Conservation (phyloP, 2,329 filamentous ascomycete genomes). For the Fusarium globosum region DNA sequence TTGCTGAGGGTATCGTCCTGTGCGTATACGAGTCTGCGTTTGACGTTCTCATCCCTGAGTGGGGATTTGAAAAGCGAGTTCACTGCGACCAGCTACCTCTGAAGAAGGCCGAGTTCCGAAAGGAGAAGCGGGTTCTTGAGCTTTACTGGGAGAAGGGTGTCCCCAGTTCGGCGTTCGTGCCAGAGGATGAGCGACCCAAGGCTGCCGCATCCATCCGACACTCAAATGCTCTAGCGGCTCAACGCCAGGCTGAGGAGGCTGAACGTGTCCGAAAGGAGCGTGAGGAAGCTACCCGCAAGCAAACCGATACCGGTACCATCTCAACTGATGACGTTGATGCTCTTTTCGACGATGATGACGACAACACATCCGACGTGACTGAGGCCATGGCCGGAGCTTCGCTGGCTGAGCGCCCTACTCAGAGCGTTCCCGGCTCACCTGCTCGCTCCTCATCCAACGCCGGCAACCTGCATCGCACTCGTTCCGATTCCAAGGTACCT, state of each 20-base stretch:
- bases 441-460: constrained; percentile 76
- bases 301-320: constrained; percentile 94
- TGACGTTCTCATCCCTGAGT: constrained; percentile 97
- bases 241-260: constrained; percentile 83
- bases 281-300: constrained; percentile 90
- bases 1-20: constrained; percentile 94
- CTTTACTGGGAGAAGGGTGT: constrained; percentile 99
- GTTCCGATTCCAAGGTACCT: constrained; percentile 92
- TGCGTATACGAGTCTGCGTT: constrained; percentile 99
- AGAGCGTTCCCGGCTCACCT: constrained; percentile 94
- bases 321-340: constrained; percentile 93
- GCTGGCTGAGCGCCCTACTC: constrained; percentile 86
- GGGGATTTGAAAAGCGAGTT: constrained; percentile 98
- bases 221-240: constrained; percentile 79
- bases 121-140: constrained; percentile 93
- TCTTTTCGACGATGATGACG: constrained; percentile 94
- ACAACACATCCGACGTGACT: constrained; percentile 87
- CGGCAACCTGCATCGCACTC: constrained; percentile 83
- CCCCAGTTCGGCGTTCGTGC: constrained; percentile 93
- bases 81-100: constrained; percentile 98
- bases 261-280: constrained; percentile 85
- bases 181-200: constrained; percentile 95
- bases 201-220: constrained; percentile 78
- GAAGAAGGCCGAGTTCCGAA: constrained; percentile 99
- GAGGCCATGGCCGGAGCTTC: constrained; percentile 93